These are phyloP conservation scores for Globisporangium radiosum DNA, from an alignment of 352 stramenopile species.

Conservation along the genomic window DNA sequence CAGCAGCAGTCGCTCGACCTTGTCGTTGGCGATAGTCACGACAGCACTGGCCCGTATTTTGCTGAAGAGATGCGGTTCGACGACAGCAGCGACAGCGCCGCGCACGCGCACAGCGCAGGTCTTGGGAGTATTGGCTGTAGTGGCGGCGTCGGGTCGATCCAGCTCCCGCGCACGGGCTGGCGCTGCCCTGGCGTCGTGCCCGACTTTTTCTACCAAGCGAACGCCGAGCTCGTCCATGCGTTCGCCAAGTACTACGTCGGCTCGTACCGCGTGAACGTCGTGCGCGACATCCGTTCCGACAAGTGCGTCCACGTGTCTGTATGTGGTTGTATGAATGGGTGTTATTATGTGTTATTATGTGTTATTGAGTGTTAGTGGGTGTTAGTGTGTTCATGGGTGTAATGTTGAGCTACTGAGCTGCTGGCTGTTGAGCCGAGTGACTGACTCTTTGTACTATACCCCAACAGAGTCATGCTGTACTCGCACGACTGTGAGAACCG, in stretches of 20 bases:
- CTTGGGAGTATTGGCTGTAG: too few relatives aligned
- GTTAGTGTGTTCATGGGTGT: background rate
- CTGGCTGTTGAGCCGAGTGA: background rate
- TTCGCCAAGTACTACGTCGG: slow-evolving; percentile 69
- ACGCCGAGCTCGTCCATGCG: slow-evolving; percentile 45
- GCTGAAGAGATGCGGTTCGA: slow-evolving; percentile 21
- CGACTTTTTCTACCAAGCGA: slow-evolving; percentile 39
- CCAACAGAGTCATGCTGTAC: slow-evolving; percentile 48
- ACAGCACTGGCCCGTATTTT: slow-evolving; percentile 16
- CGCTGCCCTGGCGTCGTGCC: slow-evolving; percentile 53
- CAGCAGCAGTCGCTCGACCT: slow-evolving; percentile 5
- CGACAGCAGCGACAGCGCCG: slow-evolving; percentile 1
- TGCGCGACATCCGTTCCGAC: slow-evolving; percentile 56
- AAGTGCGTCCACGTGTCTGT: slow-evolving; percentile 23
- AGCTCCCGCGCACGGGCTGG: slow-evolving; percentile 50
- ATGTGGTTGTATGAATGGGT: background rate
- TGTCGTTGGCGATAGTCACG: slow-evolving; percentile 3
- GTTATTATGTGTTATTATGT: slow-evolving; percentile 2
- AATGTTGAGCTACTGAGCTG: too few relatives aligned
- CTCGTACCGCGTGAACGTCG: slow-evolving; percentile 52
- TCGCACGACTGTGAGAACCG: slow-evolving; percentile 65
- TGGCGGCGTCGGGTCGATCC: slow-evolving; percentile 13
- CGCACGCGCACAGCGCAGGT: background rate
- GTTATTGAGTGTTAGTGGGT: slow-evolving; percentile 1
- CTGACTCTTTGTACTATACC: background rate